A percentile compares a stretch with the other conserved stretches of the same genome.
phyloP scores from a whole-genome alignment of 441 rosid species.

The Corymbia calophylla region DNA sequence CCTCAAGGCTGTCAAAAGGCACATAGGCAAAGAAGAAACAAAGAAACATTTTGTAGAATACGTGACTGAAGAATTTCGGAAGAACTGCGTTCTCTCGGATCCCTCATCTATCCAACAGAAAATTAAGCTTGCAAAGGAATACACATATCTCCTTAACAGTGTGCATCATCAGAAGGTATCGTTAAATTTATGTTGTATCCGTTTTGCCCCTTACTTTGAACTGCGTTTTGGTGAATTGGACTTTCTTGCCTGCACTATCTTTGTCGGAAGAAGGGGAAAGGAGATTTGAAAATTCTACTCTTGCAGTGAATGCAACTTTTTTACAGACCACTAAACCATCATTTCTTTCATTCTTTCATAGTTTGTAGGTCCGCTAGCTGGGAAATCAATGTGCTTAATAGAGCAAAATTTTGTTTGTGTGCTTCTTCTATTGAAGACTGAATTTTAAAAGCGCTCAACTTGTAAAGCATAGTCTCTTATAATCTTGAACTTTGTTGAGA shows the following conservation, averaged over 20 bases:
- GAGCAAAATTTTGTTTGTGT: not conserved
- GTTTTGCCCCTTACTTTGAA: not conserved
- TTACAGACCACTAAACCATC: not conserved
- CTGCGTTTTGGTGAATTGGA: not conserved
- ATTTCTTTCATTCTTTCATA: not conserved
- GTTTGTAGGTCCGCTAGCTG: not conserved
- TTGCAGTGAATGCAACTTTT: not conserved
- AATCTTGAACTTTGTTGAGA: not conserved
- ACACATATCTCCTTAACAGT: conserved; percentile 56
- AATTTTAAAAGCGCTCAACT: no score
- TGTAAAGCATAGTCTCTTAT: not conserved
- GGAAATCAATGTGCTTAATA: not conserved
- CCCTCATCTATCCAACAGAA: conserved; percentile 36
- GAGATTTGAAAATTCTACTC: not conserved
- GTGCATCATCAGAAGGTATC: conserved; percentile 85
- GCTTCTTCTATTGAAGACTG: not conserved
- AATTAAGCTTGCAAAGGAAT: conserved; percentile 53
- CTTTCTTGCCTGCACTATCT: not conserved
- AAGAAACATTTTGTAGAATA: conserved; percentile 64
- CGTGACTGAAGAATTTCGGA: conserved; percentile 48
- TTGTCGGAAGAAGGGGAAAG: not conserved
- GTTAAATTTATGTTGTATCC: not conserved
- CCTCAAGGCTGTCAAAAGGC: conserved; percentile 62
- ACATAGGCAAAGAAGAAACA: conserved; percentile 65
- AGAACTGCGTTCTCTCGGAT: conserved; percentile 23